phyloP scores from a whole-genome alignment of 331 rosid genomes.

The Phaseolus coccineus region DNA sequence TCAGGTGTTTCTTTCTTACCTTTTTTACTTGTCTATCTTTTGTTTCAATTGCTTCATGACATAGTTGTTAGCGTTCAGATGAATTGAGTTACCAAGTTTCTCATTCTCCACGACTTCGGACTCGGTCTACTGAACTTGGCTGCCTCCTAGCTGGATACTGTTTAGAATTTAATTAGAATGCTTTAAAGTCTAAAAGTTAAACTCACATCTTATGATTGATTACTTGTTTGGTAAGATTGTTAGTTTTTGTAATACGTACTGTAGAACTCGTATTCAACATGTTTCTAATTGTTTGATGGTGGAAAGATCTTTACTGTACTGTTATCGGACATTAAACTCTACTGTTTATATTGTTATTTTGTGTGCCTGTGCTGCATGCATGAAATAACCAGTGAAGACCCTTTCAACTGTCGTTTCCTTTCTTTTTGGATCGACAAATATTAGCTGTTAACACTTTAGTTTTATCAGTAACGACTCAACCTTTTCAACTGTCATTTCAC shows the following conservation, averaged over 20 bases:
- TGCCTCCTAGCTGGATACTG: background rate
- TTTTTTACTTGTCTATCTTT: background rate
- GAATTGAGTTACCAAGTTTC: background rate
- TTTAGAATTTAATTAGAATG: background rate
- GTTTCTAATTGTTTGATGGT: no score
- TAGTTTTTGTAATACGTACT: no score
- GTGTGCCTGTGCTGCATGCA: background rate
- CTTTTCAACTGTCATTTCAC: background rate
- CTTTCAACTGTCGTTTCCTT: background rate
- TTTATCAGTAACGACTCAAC: background rate
- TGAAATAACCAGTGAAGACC: background rate
- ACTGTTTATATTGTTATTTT: background rate
- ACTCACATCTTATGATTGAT: background rate
- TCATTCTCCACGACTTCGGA: background rate
- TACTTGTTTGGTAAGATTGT: background rate
- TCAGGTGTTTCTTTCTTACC: conserved; percentile 50
- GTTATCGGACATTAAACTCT: background rate
- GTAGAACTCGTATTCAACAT: no score
- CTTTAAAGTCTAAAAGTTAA: background rate
- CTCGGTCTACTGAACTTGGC: background rate
- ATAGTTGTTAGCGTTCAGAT: background rate
- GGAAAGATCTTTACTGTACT: no score
- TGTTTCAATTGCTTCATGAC: background rate
- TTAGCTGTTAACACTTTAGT: background rate
- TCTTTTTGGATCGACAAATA: no score